These are phyloP conservation scores for Sarocladium brachiariae DNA, from an alignment of 2,329 filamentous ascomycete genomes.

Conservation along the genomic window DNA sequence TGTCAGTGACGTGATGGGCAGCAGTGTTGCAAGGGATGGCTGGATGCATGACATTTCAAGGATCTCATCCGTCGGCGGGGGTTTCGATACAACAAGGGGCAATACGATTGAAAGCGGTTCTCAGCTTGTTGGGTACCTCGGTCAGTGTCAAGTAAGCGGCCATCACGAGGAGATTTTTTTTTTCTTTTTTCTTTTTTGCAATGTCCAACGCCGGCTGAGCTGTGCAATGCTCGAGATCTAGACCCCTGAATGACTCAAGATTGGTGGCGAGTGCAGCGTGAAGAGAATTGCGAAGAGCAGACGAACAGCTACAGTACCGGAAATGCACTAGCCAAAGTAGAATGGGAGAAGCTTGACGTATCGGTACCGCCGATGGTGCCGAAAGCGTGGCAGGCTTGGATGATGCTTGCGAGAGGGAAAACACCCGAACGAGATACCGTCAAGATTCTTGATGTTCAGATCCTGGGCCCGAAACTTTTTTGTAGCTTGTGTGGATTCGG, in stretches of 20 bases:
- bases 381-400: background rate
- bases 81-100: background rate
- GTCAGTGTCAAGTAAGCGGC: background rate
- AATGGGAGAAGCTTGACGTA: background rate
- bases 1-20: slow-evolving; percentile 6
- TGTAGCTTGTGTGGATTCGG: background rate
- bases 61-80: background rate
- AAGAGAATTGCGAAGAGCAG: background rate
- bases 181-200: background rate
- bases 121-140: background rate
- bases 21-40: background rate
- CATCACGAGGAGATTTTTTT: background rate
- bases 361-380: slow-evolving; percentile 6
- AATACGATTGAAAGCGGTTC: background rate
- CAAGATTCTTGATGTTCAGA: no score
- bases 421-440: no score
- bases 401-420: no score
- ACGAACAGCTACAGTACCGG: background rate
- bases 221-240: background rate
- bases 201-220: background rate
- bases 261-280: slow-evolving; percentile 1
- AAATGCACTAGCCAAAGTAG: slow-evolving; percentile 7
- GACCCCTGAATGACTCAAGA: slow-evolving; percentile 7
- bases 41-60: background rate
- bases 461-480: no score